Base-by-base conservation (phyloP, 2,329 filamentous ascomycete genomes). In the Cyclaneusma minus region DNA sequence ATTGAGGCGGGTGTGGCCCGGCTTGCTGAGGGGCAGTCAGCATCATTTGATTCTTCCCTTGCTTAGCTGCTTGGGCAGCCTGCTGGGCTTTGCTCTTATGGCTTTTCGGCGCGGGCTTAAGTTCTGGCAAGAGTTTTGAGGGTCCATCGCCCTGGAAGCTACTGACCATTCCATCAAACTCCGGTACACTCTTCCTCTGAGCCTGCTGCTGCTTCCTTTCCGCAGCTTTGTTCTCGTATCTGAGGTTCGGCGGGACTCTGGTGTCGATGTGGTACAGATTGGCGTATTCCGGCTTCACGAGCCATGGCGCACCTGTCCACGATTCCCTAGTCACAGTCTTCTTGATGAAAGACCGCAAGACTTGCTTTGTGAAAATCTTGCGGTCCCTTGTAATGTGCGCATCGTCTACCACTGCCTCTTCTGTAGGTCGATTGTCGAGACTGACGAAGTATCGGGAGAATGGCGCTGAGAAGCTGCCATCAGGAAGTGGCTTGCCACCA, bases 241-340 rank as follows among this genome's bases (percentile, higher is more conserved):
- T 75, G 10, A 93, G 60, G 43, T 91, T 77, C 27, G 73, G 66
- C 5, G 89, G 89, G 8, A 95, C 71, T 28, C 82, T 72, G n/a
- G 73, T 84, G 34, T 83, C 76, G 35, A 98, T 89, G 35, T 82
- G 75, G 50, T 89, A 93, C 35, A 75, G 66, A 23, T 71, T 69
- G 1, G 89, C 89, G 32, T 92, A 73, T 28, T 83, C 74, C 18
- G 78, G 67, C 54, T 91, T 94, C 11, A 95, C 87, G 29, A 92
- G 58, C 89, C 89, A 98, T 0, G 89, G 87, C 1, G 89, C 89
- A n/a, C 87, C 87, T 33, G 74, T 87, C 83, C 85, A 95, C 4
- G 83, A 70, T 44, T 95, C 89, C 34, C 87, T 64, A 2, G 75
- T 78, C n/a, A 94, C 78, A 1, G 84, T 89, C 51, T 91, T 85